These are phyloP conservation scores for Xylaria sp. DNA, from an alignment of 2,329 filamentous ascomycete genomes.

Conservation along the genomic window DNA sequence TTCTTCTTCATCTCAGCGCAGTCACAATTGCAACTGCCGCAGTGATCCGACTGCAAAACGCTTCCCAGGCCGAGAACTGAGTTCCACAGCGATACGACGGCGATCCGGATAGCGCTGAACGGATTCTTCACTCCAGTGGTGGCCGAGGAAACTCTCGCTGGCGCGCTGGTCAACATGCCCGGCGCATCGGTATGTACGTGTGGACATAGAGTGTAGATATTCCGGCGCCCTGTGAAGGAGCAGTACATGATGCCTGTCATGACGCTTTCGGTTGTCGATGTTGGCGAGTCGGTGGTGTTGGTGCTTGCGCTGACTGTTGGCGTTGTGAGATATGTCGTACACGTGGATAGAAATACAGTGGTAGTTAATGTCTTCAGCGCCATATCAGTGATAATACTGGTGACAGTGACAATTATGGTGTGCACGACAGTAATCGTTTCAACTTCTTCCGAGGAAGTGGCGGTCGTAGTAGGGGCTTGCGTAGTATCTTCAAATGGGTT, in stretches of 20 bases:
- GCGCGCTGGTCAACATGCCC: constrained; percentile 27
- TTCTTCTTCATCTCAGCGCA: constrained; percentile 15
- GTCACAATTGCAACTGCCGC: constrained; percentile 12
- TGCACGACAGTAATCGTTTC: constrained; percentile 20
- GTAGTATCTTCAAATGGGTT: constrained; percentile 2
- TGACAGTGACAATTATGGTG: constrained; percentile 31
- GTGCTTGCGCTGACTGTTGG: not conserved
- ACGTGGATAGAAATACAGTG: constrained; percentile 25
- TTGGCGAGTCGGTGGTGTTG: not conserved
- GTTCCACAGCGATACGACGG: constrained; percentile 29
- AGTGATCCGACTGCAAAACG: not conserved
- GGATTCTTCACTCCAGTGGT: constrained; percentile 29
- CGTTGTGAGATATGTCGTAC: constrained; percentile 8
- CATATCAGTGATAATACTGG: constrained; percentile 28
- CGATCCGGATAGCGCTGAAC: constrained; percentile 16
- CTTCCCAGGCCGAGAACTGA: not conserved
- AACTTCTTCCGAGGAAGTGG: not conserved
- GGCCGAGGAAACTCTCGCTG: constrained; percentile 11
- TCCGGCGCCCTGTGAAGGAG: constrained; percentile 28
- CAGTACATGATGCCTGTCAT: constrained; percentile 41
- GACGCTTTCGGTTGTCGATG: not conserved
- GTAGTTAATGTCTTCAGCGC: constrained; percentile 25
- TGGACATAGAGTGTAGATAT: constrained; percentile 38
- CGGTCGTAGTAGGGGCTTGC: not conserved
- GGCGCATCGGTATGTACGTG: constrained; percentile 12